Conservation (phyloP, 2,329 filamentous ascomycete species). For the Clonostachys byssicola region DNA sequence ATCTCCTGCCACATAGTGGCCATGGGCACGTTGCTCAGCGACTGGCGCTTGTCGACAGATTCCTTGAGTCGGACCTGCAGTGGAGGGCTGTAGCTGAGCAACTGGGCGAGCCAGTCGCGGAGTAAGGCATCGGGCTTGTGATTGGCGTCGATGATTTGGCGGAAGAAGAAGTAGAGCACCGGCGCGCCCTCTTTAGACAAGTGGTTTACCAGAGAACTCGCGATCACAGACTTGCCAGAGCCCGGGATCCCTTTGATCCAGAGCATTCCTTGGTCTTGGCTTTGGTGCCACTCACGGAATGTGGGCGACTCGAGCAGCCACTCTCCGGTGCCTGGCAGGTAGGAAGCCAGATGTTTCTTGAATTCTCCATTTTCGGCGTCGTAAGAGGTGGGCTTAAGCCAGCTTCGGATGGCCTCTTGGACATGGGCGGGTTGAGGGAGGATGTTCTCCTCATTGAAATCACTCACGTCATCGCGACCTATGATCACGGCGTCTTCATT, state of each 20-base stretch:
- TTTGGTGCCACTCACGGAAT: constrained; percentile 6
- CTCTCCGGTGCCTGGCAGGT: constrained; percentile 8
- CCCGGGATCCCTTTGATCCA: constrained; percentile 23
- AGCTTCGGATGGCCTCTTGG: constrained; percentile 10
- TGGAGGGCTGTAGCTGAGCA: constrained; percentile 18
- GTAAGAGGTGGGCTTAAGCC: constrained; percentile 19
- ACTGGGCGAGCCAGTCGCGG: constrained; percentile 26
- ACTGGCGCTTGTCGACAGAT: background rate
- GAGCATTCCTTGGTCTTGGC: constrained; percentile 7
- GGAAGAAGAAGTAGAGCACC: constrained; percentile 32
- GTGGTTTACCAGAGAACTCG: constrained; percentile 8
- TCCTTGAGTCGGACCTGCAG: constrained; percentile 15
- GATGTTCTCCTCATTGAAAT: constrained; percentile 24
- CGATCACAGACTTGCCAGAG: constrained; percentile 29
- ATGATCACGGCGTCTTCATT: background rate
- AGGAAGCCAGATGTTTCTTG: constrained; percentile 10
- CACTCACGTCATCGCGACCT: constrained; percentile 6
- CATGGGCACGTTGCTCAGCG: background rate
- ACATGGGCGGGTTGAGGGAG: constrained; percentile 16
- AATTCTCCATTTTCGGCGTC: constrained; percentile 13
- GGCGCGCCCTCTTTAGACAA: constrained; percentile 12
- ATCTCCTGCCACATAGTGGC: background rate
- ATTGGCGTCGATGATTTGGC: constrained; percentile 29
- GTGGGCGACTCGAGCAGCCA: constrained; percentile 5
- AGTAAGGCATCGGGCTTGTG: constrained; percentile 19